phyloP scores from a whole-genome alignment of 2,329 filamentous ascomycete genomes.

The Clonostachys rosea region DNA sequence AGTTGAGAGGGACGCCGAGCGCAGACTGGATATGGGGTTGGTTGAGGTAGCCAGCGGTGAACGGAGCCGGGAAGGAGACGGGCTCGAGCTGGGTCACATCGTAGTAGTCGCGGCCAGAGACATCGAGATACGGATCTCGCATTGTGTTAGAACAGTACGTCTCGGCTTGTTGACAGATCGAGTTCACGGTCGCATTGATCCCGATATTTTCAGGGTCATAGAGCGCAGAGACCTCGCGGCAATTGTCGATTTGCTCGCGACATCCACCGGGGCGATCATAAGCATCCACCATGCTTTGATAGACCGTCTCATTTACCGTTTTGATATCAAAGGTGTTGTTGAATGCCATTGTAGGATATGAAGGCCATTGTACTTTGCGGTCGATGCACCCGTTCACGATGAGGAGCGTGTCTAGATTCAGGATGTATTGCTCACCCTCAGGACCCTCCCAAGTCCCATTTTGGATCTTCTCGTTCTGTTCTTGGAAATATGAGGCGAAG shows the following conservation, averaged over 20 bases:
- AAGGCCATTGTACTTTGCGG: slow-evolving; percentile 22
- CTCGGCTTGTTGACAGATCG: slow-evolving; percentile 8
- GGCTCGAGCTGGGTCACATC: slow-evolving; percentile 11
- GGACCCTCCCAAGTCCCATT: slow-evolving; percentile 21
- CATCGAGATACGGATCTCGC: slow-evolving; percentile 6
- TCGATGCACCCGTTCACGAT: slow-evolving; percentile 56
- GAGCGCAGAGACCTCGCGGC: slow-evolving; percentile 4
- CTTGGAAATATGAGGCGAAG: slow-evolving; percentile 48
- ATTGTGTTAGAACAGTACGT: slow-evolving; percentile 6
- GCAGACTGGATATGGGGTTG: slow-evolving; percentile 4
- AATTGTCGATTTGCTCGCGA: slow-evolving; percentile 10
- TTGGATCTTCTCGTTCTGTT: slow-evolving; percentile 49
- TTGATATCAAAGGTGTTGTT: slow-evolving; percentile 22
- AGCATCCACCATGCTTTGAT: slow-evolving; percentile 10
- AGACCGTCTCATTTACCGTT: slow-evolving; percentile 21
- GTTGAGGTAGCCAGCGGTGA: slow-evolving; percentile 8
- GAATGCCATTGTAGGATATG: slow-evolving; percentile 22
- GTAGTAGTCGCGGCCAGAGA: slow-evolving; percentile 9
- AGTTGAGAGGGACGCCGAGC: slow-evolving; percentile 5
- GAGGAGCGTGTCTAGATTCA: slow-evolving; percentile 47
- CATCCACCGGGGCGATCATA: slow-evolving; percentile 13
- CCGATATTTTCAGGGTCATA: slow-evolving; percentile 10
- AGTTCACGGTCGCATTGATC: slow-evolving; percentile 4
- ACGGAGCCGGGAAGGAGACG: slow-evolving; percentile 8
- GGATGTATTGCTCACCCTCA: slow-evolving; percentile 25